These are phyloP conservation scores for Sporobolomyces phaffii DNA, from an alignment of 768 basidiomycete species.

Conservation along the genomic window DNA sequence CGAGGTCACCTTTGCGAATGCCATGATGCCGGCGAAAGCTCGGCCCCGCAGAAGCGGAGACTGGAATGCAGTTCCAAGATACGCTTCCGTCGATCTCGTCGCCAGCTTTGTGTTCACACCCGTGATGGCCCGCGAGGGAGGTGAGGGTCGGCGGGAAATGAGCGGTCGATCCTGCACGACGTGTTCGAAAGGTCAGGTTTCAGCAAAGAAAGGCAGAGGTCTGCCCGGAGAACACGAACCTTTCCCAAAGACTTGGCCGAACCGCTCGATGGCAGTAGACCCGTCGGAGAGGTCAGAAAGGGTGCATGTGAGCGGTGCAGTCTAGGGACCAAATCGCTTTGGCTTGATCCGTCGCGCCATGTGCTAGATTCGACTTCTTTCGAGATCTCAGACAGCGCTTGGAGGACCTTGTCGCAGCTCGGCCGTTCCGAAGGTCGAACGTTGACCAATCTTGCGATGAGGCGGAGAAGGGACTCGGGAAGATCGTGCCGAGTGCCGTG, in stretches of 20 bases:
- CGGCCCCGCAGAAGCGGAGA: not conserved
- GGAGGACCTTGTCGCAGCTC: slow-evolving; percentile 13
- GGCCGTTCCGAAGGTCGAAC: slow-evolving; percentile 15
- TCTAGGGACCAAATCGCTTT: too few species aligned
- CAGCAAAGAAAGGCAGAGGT: too few species aligned
- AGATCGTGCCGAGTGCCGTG: slow-evolving; percentile 27
- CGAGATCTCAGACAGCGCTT: not conserved
- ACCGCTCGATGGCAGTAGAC: too few species aligned
- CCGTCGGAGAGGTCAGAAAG: too few species aligned
- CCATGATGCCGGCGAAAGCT: not conserved
- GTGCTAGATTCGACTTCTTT: not conserved
- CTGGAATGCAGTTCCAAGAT: too few species aligned
- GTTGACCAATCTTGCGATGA: slow-evolving; percentile 23
- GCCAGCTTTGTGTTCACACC: too few species aligned
- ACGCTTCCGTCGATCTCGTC: too few species aligned
- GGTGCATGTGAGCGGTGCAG: too few species aligned
- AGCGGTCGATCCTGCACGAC: not conserved
- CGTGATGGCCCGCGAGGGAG: too few species aligned
- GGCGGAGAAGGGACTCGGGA: slow-evolving; percentile 14
- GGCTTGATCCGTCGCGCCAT: not conserved
- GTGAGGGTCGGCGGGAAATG: not conserved
- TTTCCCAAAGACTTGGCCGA: too few species aligned
- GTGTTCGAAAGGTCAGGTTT: too few species aligned
- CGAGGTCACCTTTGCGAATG: not conserved
- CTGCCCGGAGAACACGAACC: too few species aligned